Percentiles rank a stretch among this genome's conserved stretches.
phyloP scores from a whole-genome alignment of 257 asterid species.

The Solanum appendiculatum region DNA sequence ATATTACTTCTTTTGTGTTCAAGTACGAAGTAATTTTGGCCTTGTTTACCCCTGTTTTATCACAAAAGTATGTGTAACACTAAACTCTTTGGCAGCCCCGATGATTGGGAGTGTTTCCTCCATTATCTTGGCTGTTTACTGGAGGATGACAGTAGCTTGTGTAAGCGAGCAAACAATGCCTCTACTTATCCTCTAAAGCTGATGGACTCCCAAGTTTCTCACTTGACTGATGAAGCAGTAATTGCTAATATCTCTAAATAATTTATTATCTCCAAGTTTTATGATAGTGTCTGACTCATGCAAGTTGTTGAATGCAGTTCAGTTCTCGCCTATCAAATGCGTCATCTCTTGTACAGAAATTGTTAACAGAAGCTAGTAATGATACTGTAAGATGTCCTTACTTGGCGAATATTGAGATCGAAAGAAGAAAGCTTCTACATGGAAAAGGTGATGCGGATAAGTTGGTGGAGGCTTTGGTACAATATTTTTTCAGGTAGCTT shows the following conservation, averaged over 20 bases:
- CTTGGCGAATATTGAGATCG: slow-evolving; percentile 83
- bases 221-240: slow-evolving; percentile 62
- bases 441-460: slow-evolving; percentile 59
- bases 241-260: slow-evolving; percentile 18
- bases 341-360: slow-evolving; percentile 41
- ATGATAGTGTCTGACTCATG: slow-evolving; percentile 14
- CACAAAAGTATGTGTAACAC: background rate
- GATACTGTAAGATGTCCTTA: slow-evolving; percentile 61
- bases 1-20: background rate
- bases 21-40: background rate
- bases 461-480: slow-evolving; percentile 50
- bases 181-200: slow-evolving; percentile 18
- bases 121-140: slow-evolving; percentile 80
- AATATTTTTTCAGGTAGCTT: slow-evolving; percentile 60
- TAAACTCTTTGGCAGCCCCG: slow-evolving; percentile 54
- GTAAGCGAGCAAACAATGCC: slow-evolving; percentile 25
- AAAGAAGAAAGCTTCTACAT: slow-evolving; percentile 55
- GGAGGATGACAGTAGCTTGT: slow-evolving; percentile 62
- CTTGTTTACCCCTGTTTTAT: background rate
- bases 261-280: background rate
- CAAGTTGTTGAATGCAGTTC: slow-evolving; percentile 52
- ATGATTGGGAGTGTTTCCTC: slow-evolving; percentile 88
- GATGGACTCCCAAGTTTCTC: slow-evolving; percentile 33
- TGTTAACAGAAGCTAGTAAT: slow-evolving; percentile 31
- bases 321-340: slow-evolving; percentile 65